A percentile compares a stretch with the other conserved stretches of the same genome.
These are phyloP conservation scores for Penicillium subrubescens DNA, from an alignment of 495 filamentous ascomycete genomes.

Conservation along the genomic window DNA sequence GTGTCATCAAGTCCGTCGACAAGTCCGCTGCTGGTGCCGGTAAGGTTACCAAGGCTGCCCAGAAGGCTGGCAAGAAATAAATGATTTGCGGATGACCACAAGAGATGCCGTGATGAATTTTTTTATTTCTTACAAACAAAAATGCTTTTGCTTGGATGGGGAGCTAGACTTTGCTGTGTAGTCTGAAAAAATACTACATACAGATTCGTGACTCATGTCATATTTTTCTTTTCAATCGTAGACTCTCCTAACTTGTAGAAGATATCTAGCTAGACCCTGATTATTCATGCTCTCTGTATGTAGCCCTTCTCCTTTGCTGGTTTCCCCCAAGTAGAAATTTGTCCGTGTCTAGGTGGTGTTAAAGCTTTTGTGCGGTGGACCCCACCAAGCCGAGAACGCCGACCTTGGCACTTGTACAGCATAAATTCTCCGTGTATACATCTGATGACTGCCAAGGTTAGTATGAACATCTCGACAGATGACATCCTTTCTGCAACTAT, in stretches of 20 bases:
- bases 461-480: no score
- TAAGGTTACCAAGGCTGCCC: conserved; percentile 78
- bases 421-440: no score
- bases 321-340: no score
- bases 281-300: no score
- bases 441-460: no score
- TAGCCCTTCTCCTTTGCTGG: no score
- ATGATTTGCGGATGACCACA: conserved; percentile 33
- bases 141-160: conserved; percentile 31
- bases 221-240: conserved; percentile 3
- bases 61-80: conserved; percentile 72
- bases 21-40: conserved; percentile 69
- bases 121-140: conserved; percentile 24
- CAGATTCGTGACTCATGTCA: conserved; percentile 29
- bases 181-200: conserved; percentile 27
- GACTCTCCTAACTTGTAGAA: background rate
- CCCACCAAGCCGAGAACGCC: background rate
- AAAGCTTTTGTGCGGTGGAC: background rate
- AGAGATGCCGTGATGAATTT: conserved; percentile 38
- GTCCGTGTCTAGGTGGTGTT: no score
- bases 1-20: conserved; percentile 87
- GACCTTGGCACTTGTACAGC: background rate
- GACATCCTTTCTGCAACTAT: no score
- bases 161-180: conserved; percentile 36
- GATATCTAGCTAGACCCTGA: background rate